Percentiles rank a stretch among this genome's conserved stretches.
Evolutionary conservation across 371 early-diverging fungal genomes (phyloP).

Genomic region (Syncephalis plumigaleata): DNA sequence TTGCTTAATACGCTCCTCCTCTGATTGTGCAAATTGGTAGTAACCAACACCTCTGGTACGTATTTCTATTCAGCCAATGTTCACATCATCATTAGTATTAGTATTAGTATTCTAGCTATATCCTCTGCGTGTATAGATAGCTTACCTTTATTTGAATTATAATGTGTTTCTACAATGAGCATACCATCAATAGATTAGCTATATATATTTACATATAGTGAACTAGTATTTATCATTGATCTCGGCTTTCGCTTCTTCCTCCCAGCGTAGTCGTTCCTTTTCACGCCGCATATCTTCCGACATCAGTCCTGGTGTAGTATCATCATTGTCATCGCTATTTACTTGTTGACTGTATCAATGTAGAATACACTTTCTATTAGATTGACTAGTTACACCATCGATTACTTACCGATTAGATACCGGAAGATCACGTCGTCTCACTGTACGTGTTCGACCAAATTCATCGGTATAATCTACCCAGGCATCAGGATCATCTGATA

Average conservation of each 20-base stretch:
- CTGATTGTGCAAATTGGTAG: conserved; percentile 50
- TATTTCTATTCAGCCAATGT: conserved; percentile 36
- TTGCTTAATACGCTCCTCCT: conserved; percentile 42
- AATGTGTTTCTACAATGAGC: conserved; percentile 5
- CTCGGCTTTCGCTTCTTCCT: conserved; percentile 10
- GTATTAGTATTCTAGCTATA: conserved; percentile 24
- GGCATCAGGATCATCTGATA: conserved; percentile 22
- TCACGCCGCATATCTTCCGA: conserved; percentile 17
- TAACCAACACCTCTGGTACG: conserved; percentile 58
- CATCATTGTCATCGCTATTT: conserved; percentile 6
- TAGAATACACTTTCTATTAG: too few species aligned
- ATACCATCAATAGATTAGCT: not conserved
- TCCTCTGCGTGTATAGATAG: conserved; percentile 6
- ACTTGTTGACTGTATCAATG: not conserved
- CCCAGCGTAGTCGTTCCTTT: conserved; percentile 17
- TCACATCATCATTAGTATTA: too few species aligned
- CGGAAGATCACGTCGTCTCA: conserved; percentile 42
- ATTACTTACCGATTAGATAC: not conserved
- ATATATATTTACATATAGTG: not conserved
- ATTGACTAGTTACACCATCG: too few species aligned
- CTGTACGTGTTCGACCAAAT: conserved; percentile 56
- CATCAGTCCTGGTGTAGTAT: conserved; percentile 11
- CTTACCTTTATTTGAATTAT: conserved; percentile 7
- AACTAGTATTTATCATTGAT: not conserved
- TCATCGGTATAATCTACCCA: conserved; percentile 70